Conservation (phyloP, 1,139 yeast genomes). For the Yamadazyma triangularis region DNA sequence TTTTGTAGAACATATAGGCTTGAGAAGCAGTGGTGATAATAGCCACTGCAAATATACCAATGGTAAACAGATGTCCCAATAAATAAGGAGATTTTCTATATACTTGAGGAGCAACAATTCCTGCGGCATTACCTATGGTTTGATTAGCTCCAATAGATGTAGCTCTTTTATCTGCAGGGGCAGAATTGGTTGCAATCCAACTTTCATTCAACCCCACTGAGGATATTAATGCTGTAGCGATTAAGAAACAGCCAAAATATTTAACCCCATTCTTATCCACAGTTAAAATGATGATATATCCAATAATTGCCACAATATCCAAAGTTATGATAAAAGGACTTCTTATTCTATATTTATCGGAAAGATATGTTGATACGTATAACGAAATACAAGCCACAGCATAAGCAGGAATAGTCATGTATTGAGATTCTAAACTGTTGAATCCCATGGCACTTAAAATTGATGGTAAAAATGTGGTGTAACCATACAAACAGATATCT, state of each 20-base stretch:
- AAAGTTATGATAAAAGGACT: constrained; percentile 16
- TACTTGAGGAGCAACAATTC: constrained; percentile 45
- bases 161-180: constrained; percentile 43
- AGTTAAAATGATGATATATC: constrained; percentile 33
- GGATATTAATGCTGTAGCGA: constrained; percentile 34
- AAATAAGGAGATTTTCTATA: constrained; percentile 30
- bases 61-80: constrained; percentile 32
- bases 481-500: constrained; percentile 43
- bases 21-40: constrained; percentile 1
- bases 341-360: constrained; percentile 27
- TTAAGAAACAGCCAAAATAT: constrained; percentile 44
- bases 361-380: constrained; percentile 29
- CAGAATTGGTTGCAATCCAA: constrained; percentile 42
- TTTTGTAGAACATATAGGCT: not conserved
- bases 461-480: constrained; percentile 45
- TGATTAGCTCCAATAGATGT: constrained; percentile 41
- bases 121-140: constrained; percentile 42
- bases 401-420: constrained; percentile 48
- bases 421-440: constrained; percentile 38
- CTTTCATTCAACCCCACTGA: constrained; percentile 40
- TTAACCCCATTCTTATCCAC: constrained; percentile 27
- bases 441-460: constrained; percentile 44
- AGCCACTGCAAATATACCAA: constrained; percentile 25
- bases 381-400: constrained; percentile 37
- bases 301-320: constrained; percentile 30